Evolutionary conservation across 306 rosid species (phyloP).

Genomic region (Datisca glomerata): DNA sequence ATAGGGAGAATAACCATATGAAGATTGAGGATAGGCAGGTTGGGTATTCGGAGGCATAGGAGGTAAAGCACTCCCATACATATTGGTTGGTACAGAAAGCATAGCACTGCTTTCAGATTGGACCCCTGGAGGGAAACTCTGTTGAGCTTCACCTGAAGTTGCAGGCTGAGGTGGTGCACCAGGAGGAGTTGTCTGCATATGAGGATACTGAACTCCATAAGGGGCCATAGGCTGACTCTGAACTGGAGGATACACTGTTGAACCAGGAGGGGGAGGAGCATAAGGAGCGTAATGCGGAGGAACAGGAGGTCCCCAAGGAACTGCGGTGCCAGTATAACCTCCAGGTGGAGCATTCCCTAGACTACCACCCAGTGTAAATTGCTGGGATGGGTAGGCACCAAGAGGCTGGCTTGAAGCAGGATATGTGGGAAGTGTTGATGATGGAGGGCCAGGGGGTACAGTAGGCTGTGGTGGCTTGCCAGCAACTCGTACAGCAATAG

Average conservation of each 20-base stretch:
- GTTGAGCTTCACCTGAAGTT: slow-evolving; percentile 58
- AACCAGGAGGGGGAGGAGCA: slow-evolving; percentile 80
- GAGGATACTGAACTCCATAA: slow-evolving; percentile 73
- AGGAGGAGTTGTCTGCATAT: slow-evolving; percentile 59
- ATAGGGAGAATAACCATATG: slow-evolving; percentile 73
- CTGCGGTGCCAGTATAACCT: slow-evolving; percentile 52
- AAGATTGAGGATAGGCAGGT: slow-evolving; percentile 56
- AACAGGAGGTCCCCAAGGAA: slow-evolving; percentile 96
- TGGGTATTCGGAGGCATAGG: slow-evolving; percentile 56
- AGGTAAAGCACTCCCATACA: slow-evolving; percentile 45
- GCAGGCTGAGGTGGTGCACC: slow-evolving; percentile 68
- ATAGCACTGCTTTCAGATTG: slow-evolving; percentile 51
- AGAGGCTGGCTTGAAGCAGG: slow-evolving; percentile 63
- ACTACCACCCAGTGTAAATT: slow-evolving; percentile 65
- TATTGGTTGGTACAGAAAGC: slow-evolving; percentile 37
- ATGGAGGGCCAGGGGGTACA: slow-evolving; percentile 81
- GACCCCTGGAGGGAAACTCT: slow-evolving; percentile 85
- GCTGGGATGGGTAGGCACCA: slow-evolving; percentile 89
- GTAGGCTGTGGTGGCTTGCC: slow-evolving; percentile 97
- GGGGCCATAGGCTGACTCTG: slow-evolving; percentile 71
- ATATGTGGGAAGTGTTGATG: slow-evolving; percentile 56
- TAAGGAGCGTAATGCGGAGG: slow-evolving; percentile 68
- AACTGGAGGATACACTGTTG: slow-evolving; percentile 68
- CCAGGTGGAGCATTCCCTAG: slow-evolving; percentile 56
- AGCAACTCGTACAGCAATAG: slow-evolving; percentile 96